Evolutionary conservation across 306 rosid genomes (phyloP), one percentile per base, ranked within the genome.

Genomic region (Spatholobus suberectus): DNA sequence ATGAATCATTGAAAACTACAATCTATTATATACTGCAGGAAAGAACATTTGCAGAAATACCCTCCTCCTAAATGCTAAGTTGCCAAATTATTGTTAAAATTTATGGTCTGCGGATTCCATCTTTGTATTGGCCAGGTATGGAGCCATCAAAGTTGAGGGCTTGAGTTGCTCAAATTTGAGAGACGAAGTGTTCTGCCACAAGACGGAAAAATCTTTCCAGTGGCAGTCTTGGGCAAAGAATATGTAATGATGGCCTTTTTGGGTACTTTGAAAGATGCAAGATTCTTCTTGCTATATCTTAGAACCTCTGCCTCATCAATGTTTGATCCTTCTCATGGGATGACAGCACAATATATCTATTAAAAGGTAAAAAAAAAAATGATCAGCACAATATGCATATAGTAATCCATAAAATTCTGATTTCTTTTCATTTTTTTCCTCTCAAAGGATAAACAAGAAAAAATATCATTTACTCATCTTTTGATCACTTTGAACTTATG

Each of bases 291-390:
- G 90, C 97, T 85, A 75, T 68, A 84, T n/a, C 80, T 84, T 20
- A 85, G 9, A 82, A 91, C 90, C 76, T 86, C 91, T 26, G 77
- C 92, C 62, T 84, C 91, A 49, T 89, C 89, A 37, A 91, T 20
- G 68, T 63, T 65, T 17, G 88, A 66, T 21, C 89, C 94, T 80
- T 91, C 92, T 80, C 97, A 90, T 70, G 92, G 90, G 29, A 91
- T 91, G 61, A 90, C 70, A n/a, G 97, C 97, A 65, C 96, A 92
- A 8, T 94, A 84, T 49, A 94, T 94, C 97, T 94, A 91, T 76
- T n/a, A n/a, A n/a, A 54, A 59, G 18, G 68, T 5, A n/a, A 40
- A 29, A 1, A 24, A 46, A 0, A 73, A 6, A 47, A n/a, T 14
- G 8, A 75, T 76, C 55, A 79, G 46, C 49, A 26, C 21, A 41